Evolutionary conservation across 805 yeast genomes (phyloP), one percentile per base, ranked within the genome.

Genomic region (Suhomyces emberorum): DNA sequence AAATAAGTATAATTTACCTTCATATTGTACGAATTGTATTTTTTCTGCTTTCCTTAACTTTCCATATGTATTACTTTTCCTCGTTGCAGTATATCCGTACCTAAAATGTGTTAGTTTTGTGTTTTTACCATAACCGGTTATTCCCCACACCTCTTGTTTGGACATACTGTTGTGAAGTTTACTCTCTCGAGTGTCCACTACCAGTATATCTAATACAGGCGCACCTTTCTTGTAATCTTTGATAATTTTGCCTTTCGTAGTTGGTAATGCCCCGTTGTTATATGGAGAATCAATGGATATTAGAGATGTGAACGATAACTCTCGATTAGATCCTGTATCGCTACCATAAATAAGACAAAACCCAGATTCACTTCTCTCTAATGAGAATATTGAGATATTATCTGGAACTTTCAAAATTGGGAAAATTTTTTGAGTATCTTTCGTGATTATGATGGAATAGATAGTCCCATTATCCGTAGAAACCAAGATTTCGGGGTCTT

Each of bases 161-260:
- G 55, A 45, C 27, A 36, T 33, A 34, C 39, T 39, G 23, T 46
- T 23, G 27, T 50, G 28, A 16, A 40, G 42, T 16, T 59, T 46
- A n/a, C 54, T 41, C 7, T 28, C 35, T 26, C 23, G 46, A 1
- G 63, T 41, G 15, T 64, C 63, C 1, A 69, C 52, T 2, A 70
- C 48, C 38, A 53, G 59, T 2, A 67, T 48, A 49, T 73, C 77
- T 14, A 68, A 39, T 1, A 73, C 34, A 0, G 79, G 78, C 0
- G 77, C 61, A 79, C 79, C 74, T 42, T 66, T 70, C 24, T 57
- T 59, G 49, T 60, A 66, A 35, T 57, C 66, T 2, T 48, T 47
- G 2, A 58, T 22, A 5, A 62, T 34, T 18, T 43, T 43, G 4
- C 57, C 60, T 19, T 37, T 45, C 16, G 57, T 57, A 30, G 50